Base-by-base conservation (phyloP, 768 basidiomycete species). In the Suillus subalutaceus region DNA sequence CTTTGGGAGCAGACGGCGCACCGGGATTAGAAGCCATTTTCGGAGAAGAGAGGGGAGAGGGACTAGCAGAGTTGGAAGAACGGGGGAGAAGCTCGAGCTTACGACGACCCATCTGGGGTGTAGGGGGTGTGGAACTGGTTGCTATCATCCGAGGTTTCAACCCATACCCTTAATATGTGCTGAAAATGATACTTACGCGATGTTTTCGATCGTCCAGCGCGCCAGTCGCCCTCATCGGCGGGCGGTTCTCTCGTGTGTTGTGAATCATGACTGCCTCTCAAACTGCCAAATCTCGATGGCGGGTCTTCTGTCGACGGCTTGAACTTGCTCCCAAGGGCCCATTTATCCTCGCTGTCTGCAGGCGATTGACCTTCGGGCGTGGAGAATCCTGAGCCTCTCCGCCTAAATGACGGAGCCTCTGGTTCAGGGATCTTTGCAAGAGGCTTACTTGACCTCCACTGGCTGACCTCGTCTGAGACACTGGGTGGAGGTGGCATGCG, bases 71-170 rank as follows among this genome's bases (percentile, higher is more conserved):
- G 4, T 80, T 83, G 56, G 85, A 86, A 38, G 92, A 86, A 41
- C 94, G 89, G 32, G 96, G 96, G 3, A 96, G 80, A 44, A 97
- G 86, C 70, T 96, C 93, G 13, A 98, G 84, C 75, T 93, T 95
- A 63, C 87, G 86, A 58, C 95, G 90, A 65, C 82, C 81, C 69
- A 92, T 78, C 72, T 93, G 91, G 44, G 94, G 94, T 13, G 93
- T 93, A 5, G 94, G 88, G 37, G 94, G 90, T 38, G 90, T 90
- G 52, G 92, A 92, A 70, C 76, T 86, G 63, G 76, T 86, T 41
- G 92, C 90, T 93, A 70, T 46, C 41, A 52, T 30, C 64, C 35
- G 56, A 43, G 6, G 43, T 44, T 69, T 72, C 63, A 69, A 70
- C 63, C 57, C 32, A 63, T 68, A 70, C 63, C 53, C 41, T 23